Base-by-base conservation (phyloP, 2,329 filamentous ascomycete genomes). In the Botrytis byssoidea region DNA sequence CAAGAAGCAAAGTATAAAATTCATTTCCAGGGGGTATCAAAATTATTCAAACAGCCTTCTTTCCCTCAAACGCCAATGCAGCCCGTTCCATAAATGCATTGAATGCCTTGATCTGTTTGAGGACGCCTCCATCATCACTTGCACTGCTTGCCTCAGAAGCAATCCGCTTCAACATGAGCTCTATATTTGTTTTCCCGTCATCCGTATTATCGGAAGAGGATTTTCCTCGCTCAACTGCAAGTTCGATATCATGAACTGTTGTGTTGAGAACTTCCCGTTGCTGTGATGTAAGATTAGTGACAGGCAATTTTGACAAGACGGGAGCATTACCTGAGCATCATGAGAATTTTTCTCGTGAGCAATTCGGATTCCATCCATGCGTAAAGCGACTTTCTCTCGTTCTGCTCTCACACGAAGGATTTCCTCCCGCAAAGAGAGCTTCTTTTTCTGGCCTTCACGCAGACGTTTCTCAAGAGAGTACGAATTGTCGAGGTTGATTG, bases 81-180 rank as follows among this genome's bases (percentile, higher is more conserved):
- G 88, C 85, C 35, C 90, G 85, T 79, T 91, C 90, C 67, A 92
- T 82, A 76, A 91, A 89, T 46, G 85, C 85, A 76, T 91, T 92
- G 78, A 91, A 91, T 66, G 88, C 86, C 74, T 83, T 86, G 72
- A 91, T 85, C 79, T 89, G 86, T 74, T 83, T 85, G 75, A 91
- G 82, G 7, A 86, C 81, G 3, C 88, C 88, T 35, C 88, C 88
- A 1, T 84, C 83, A 14, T 83, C 82, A 70, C 85, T 84, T 32
- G 82, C 81, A 57, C 83, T 85, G 77, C 86, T 88, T 2, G 86
- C 86, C 78, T 89, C 85, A 55, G 86, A 85, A 0, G 87, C 83
- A 8, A 91, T 82, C 40, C 84, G 84, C n/a, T 86, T 86, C 46
- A 91, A 83, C 14, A 87, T 79, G 48, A 91, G 81, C 78, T 91